Conservation (phyloP, 1,139 yeast species). For the Sugiyamaella neomexicana region DNA sequence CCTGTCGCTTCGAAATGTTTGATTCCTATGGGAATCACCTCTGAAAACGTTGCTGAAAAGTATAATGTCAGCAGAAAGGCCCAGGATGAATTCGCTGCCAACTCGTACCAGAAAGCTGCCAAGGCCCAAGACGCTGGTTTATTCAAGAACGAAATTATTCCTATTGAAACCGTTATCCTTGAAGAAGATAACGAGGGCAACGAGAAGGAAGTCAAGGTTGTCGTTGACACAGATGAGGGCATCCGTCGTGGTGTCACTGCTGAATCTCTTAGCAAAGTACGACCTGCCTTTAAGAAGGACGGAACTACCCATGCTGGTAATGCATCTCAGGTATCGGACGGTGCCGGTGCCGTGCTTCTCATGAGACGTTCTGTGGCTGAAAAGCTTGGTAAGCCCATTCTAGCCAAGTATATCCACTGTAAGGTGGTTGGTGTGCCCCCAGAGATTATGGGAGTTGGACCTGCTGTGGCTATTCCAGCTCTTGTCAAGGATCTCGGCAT, state of each 20-base stretch:
- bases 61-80: constrained; percentile 44
- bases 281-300: constrained; percentile 81
- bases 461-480: constrained; percentile 88
- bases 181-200: constrained; percentile 43
- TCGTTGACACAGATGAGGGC: constrained; percentile 81
- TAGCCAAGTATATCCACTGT: constrained; percentile 77
- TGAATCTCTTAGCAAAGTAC: constrained; percentile 66
- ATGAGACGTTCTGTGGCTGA: constrained; percentile 89
- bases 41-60: constrained; percentile 67
- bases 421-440: constrained; percentile 91
- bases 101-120: constrained; percentile 65
- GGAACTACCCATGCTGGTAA: constrained; percentile 95
- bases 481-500: constrained; percentile 68
- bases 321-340: constrained; percentile 93
- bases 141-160: constrained; percentile 83
- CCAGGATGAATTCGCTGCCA: constrained; percentile 46
- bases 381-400: constrained; percentile 60
- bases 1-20: constrained; percentile 61
- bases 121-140: constrained; percentile 66
- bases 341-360: constrained; percentile 86
- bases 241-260: constrained; percentile 87
- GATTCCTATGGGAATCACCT: constrained; percentile 91
- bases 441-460: constrained; percentile 96
- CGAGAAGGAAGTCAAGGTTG: constrained; percentile 42
- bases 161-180: constrained; percentile 51